Evolutionary conservation across 768 basidiomycete genomes (phyloP), one percentile per base, ranked within the genome.

Genomic region (Lanmaoa pseudosensibilis): DNA sequence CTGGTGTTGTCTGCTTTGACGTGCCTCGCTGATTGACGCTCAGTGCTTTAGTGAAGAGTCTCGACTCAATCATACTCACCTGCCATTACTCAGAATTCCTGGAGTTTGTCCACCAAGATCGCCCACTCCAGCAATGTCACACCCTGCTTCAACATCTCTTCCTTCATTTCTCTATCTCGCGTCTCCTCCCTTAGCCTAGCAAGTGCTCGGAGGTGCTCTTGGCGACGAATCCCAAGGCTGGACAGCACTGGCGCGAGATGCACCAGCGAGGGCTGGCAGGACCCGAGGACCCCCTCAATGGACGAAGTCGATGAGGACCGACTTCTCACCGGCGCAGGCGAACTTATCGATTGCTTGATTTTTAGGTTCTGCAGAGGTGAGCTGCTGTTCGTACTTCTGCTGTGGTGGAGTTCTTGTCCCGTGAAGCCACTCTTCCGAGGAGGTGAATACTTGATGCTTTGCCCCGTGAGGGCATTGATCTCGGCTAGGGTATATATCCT

Each of bases 41-140:
- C n/a, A n/a, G n/a, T 12, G 2, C 21, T 25, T 52, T 21, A 57
- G 46, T 48, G 23, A 27, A 30, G 13, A 5, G 5, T 16, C 16
- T 8, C 41, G 33, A 19, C 30, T 34, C 32, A 27, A 30, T 4
- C 19, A 41, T 10, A 45, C 56, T 50, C 55, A 60, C 59, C 52
- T 30, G 5, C 43, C 25, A 32, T 3, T 5, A 8, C 39, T 58
- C 54, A 77, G 54, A 74, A 60, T 37, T 65, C 73, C 58, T 80
- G 81, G 59, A 88, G 67, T 64, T 75, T 82, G 69, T 90, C 88
- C 55, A 90, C 69, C 62, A 90, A 74, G 63, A 90, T 86, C 21
- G 88, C 88, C 88, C 88, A 90, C 63, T 90, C 88, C 72, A 90
- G 75, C 9, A 88, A 77, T 1, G 87, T 88, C 49, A 90, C 75